Conservation (phyloP, 2,329 filamentous ascomycete species). For the Cordyceps tenuipes region DNA sequence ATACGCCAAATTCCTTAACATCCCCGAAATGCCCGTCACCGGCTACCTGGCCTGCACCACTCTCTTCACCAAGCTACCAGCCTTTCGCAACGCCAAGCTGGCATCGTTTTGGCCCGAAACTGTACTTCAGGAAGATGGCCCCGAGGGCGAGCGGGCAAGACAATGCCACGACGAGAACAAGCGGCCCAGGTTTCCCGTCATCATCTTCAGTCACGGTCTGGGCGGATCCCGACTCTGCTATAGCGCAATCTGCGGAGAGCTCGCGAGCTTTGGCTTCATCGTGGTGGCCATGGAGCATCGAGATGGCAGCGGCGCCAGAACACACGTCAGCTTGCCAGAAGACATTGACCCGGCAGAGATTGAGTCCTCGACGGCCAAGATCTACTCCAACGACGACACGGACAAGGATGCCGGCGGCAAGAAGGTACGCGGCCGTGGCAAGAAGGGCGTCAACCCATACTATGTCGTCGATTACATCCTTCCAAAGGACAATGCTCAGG, state of each 20-base stretch:
- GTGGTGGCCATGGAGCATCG: constrained; percentile 58
- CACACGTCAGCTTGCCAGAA: constrained; percentile 48
- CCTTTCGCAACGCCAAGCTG: constrained; percentile 51
- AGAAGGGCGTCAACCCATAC: constrained; percentile 24
- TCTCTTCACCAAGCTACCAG: constrained; percentile 58
- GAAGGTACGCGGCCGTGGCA: constrained; percentile 24
- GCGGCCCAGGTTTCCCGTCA: constrained; percentile 47
- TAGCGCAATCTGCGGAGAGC: constrained; percentile 54
- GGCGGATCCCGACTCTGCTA: constrained; percentile 56
- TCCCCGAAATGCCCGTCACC: constrained; percentile 40
- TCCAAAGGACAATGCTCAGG: constrained; percentile 43
- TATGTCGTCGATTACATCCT: constrained; percentile 56
- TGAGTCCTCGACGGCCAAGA: constrained; percentile 21
- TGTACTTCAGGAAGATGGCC: neutral
- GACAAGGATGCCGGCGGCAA: constrained; percentile 24
- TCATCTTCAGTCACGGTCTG: constrained; percentile 60
- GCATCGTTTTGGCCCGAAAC: constrained; percentile 24
- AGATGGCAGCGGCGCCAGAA: constrained; percentile 54
- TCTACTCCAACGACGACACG: constrained; percentile 17
- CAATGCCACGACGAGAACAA: constrained; percentile 11
- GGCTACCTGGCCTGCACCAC: constrained; percentile 47
- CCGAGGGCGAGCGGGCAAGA: neutral
- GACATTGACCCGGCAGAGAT: constrained; percentile 26
- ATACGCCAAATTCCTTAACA: constrained; percentile 52
- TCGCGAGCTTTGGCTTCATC: constrained; percentile 58